A percentile compares a stretch with the other conserved stretches of the same genome.
Conservation (phyloP, 139 green algal species). For the Tetraselmis striata region DNA sequence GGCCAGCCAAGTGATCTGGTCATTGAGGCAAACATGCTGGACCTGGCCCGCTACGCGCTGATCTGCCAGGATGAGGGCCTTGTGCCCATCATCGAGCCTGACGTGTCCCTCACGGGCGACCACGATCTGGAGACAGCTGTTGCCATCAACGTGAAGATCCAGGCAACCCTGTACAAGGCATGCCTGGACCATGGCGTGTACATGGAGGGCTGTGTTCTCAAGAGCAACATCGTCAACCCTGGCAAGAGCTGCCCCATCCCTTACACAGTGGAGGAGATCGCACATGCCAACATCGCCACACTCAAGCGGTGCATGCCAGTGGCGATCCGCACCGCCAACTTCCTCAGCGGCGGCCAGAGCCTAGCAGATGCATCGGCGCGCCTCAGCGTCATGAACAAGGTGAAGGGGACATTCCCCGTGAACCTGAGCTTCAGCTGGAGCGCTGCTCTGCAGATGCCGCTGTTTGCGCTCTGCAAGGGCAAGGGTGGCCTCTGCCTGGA, state of each 20-base stretch:
- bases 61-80: slow-evolving; percentile 49
- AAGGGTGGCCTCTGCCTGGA: slow-evolving; percentile 19
- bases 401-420: slow-evolving; percentile 24
- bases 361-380: slow-evolving; percentile 35
- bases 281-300: slow-evolving; percentile 31
- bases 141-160: slow-evolving; percentile 44
- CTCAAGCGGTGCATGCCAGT: slow-evolving; percentile 32
- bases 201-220: slow-evolving; percentile 46
- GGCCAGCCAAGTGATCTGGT: slow-evolving; percentile 40
- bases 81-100: slow-evolving; percentile 48
- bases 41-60: slow-evolving; percentile 46
- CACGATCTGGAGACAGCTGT: slow-evolving; percentile 36
- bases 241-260: slow-evolving; percentile 34
- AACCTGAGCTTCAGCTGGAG: slow-evolving; percentile 45
- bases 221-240: slow-evolving; percentile 51
- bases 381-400: slow-evolving; percentile 33
- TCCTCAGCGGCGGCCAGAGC: slow-evolving; percentile 40
- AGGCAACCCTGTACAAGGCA: slow-evolving; percentile 36
- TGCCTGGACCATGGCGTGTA: slow-evolving; percentile 50
- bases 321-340: slow-evolving; percentile 40
- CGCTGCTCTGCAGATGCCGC: slow-evolving; percentile 41
- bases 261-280: slow-evolving; percentile 49
- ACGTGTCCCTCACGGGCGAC: slow-evolving; percentile 40
- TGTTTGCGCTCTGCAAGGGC: slow-evolving; percentile 39
- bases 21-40: slow-evolving; percentile 48